A percentile compares a stretch with the other conserved stretches of the same genome.
These are phyloP conservation scores for Bombardia bombarda DNA, from an alignment of 495 filamentous ascomycete species.

Conservation along the genomic window DNA sequence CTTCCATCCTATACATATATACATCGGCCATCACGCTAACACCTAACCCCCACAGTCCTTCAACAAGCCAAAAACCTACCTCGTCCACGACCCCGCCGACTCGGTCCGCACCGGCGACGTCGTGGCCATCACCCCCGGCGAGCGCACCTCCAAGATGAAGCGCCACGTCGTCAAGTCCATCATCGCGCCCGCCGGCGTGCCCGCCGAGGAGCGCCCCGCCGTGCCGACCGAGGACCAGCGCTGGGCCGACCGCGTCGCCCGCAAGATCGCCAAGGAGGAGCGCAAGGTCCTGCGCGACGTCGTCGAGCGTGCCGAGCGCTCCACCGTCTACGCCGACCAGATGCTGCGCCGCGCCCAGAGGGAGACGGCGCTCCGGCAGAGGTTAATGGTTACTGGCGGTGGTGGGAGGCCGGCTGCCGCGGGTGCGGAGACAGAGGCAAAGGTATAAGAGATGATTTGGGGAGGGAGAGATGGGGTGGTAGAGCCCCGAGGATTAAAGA, in stretches of 20 bases:
- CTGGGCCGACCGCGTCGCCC: constrained; percentile 36
- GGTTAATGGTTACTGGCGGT: constrained; percentile 5
- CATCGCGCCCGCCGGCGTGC: constrained; percentile 57
- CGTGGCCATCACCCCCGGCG: constrained; percentile 65
- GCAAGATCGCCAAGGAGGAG: constrained; percentile 43
- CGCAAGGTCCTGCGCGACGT: constrained; percentile 27
- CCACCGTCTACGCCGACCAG: constrained; percentile 11
- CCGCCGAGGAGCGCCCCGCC: constrained; percentile 53
- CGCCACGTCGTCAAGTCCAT: constrained; percentile 73
- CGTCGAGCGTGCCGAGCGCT: not conserved
- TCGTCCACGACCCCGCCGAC: constrained; percentile 70
- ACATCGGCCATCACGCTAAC: not conserved
- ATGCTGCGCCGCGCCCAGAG: constrained; percentile 7
- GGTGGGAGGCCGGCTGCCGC: not conserved
- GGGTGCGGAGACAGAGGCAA: too few relatives aligned
- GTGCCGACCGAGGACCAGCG: constrained; percentile 58
- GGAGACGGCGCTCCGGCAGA: constrained; percentile 4
- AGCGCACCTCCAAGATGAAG: constrained; percentile 54
- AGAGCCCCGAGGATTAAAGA: not conserved
- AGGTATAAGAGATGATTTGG: not conserved
- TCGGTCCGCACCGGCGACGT: constrained; percentile 71
- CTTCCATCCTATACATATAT: not conserved
- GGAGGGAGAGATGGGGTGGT: not conserved
- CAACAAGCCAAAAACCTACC: constrained; percentile 36
- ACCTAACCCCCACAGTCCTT: constrained; percentile 33